Percentiles rank a stretch among this genome's conserved stretches.
These are phyloP conservation scores for Isoetes taiwanensis DNA, from an alignment of 75 land plant genomes.

Conservation along the genomic window DNA sequence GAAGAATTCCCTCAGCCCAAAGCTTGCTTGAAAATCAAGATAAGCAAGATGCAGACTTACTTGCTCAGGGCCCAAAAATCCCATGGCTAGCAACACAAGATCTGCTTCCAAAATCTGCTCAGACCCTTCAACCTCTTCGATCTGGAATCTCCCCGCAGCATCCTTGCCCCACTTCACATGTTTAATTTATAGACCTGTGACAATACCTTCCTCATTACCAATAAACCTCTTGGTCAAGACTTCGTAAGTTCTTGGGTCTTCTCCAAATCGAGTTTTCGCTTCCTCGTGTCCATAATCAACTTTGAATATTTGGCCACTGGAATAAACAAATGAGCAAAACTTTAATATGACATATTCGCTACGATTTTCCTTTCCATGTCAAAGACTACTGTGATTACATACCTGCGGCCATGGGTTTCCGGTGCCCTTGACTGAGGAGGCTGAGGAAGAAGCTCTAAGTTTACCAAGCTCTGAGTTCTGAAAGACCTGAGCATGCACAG, in stretches of 20 bases:
- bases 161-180: conserved; percentile 83
- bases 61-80: conserved; percentile 91
- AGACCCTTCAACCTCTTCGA: conserved; percentile 70
- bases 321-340: not conserved
- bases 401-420: conserved; percentile 99
- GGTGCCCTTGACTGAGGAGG: conserved; percentile 73
- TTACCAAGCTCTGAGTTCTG: conserved; percentile 54
- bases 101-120: conserved; percentile 85
- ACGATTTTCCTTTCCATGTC: too few relatives aligned
- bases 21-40: too few relatives aligned
- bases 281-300: conserved; percentile 98
- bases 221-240: conserved; percentile 82
- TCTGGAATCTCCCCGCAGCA: conserved; percentile 56
- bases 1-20: too few relatives aligned
- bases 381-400: not conserved
- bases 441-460: conserved; percentile 82
- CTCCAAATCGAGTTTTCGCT: conserved; percentile 71
- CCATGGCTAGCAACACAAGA: conserved; percentile 79
- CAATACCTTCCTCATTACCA: conserved; percentile 58
- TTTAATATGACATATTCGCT: not conserved
- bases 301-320: conserved; percentile 93
- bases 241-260: conserved; percentile 83
- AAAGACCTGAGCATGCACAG: too few relatives aligned
- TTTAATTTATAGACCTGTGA: conserved; percentile 72
- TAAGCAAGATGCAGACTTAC: too few relatives aligned